These are phyloP conservation scores for Schwanniomyces yamadae DNA, from an alignment of 805 yeast species.

Conservation along the genomic window DNA sequence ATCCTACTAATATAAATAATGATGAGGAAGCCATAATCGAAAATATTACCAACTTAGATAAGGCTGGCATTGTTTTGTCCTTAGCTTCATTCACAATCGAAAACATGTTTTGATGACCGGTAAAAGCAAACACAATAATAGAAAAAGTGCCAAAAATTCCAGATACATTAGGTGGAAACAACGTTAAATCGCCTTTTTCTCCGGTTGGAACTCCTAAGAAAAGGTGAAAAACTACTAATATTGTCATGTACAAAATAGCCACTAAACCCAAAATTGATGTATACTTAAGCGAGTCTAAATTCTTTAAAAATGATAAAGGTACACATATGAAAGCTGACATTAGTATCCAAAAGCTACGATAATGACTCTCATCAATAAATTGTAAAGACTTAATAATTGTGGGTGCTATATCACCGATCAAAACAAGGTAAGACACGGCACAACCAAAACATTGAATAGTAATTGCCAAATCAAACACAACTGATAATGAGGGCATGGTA, in stretches of 20 bases:
- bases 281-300: conserved; percentile 78
- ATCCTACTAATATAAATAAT: conserved; percentile 71
- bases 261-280: conserved; percentile 81
- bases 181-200: conserved; percentile 27
- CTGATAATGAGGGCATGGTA: conserved; percentile 59
- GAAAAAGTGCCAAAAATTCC: conserved; percentile 72
- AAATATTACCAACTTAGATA: conserved; percentile 40
- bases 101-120: conserved; percentile 95
- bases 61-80: conserved; percentile 45
- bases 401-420: conserved; percentile 71
- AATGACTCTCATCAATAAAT: conserved; percentile 15
- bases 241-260: conserved; percentile 74
- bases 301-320: conserved; percentile 71
- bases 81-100: conserved; percentile 79
- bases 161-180: conserved; percentile 41
- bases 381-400: conserved; percentile 41
- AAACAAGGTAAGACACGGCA: conserved; percentile 63
- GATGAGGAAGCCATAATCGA: conserved; percentile 61
- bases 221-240: conserved; percentile 73
- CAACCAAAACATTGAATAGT: conserved; percentile 74
- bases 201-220: conserved; percentile 43
- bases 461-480: conserved; percentile 64
- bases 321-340: conserved; percentile 42
- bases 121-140: conserved; percentile 90
- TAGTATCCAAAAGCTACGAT: conserved; percentile 62